Percentiles rank a stretch among this genome's conserved stretches.
Evolutionary conservation across 2,329 filamentous ascomycete species (phyloP).

Genomic region (Fusarium setosum): DNA sequence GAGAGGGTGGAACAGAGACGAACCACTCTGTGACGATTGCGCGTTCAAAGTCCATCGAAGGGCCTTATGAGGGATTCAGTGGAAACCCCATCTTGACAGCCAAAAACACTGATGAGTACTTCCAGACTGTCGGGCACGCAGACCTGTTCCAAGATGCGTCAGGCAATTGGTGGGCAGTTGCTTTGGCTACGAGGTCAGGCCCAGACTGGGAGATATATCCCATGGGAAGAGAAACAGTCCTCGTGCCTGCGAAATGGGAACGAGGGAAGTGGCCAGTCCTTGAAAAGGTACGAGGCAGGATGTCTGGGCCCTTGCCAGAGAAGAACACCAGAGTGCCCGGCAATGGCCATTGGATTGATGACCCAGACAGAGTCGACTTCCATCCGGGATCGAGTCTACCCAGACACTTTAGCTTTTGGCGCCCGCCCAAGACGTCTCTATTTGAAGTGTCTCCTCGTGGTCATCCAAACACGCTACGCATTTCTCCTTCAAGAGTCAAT

Average conservation of each 20-base stretch:
- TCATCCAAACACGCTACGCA: conserved; percentile 56
- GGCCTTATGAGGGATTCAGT: conserved; percentile 55
- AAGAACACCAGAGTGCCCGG: background rate
- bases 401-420: background rate
- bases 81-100: conserved; percentile 59
- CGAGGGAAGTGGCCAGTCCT: conserved; percentile 59
- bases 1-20: conserved; percentile 59
- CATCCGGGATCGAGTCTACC: background rate
- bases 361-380: background rate
- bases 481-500: conserved; percentile 62
- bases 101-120: conserved; percentile 50
- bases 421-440: conserved; percentile 54
- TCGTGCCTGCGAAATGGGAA: conserved; percentile 60
- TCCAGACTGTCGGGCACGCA: conserved; percentile 57
- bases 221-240: conserved; percentile 65
- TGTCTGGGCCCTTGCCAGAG: conserved; percentile 46
- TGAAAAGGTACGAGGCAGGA: conserved; percentile 28
- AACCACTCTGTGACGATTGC: conserved; percentile 58
- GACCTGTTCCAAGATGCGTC: conserved; percentile 55
- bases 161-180: conserved; percentile 64
- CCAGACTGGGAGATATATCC: conserved; percentile 56
- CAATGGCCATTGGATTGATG: background rate
- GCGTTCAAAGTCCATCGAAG: conserved; percentile 50
- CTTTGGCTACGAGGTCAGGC: conserved; percentile 55
- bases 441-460: conserved; percentile 58